Percentiles rank a stretch among this genome's conserved stretches.
These are phyloP conservation scores for Phalaenopsis equestris DNA, from an alignment of 106 monocot genomes.

Conservation along the genomic window DNA sequence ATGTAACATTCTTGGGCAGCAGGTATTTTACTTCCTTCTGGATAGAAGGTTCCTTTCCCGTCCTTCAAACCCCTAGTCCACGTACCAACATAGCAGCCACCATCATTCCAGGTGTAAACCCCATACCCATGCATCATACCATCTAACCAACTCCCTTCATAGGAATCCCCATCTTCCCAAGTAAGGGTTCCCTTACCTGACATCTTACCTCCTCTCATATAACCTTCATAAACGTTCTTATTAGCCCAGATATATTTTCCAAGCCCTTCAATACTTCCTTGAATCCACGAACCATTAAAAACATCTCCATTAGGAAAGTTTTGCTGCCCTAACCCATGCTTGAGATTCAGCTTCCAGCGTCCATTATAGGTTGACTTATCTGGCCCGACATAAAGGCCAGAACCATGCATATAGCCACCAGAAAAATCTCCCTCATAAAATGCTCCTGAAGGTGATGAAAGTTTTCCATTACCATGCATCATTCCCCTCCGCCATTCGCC, in stretches of 20 bases:
- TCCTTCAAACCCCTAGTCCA: conserved; percentile 97
- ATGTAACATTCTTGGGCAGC: conserved; percentile 64
- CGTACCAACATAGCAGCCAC: conserved; percentile 84
- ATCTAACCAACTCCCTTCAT: conserved; percentile 87
- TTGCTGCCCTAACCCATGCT: conserved; percentile 77
- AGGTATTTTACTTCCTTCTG: conserved; percentile 64
- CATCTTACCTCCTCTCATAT: conserved; percentile 89
- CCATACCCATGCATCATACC: conserved; percentile 95
- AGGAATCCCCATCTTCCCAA: conserved; percentile 83
- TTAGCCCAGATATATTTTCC: conserved; percentile 90
- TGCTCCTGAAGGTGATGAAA: conserved; percentile 68
- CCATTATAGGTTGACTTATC: conserved; percentile 70
- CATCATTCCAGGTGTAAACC: conserved; percentile 82
- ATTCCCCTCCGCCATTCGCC: conserved; percentile 93
- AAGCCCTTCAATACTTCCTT: conserved; percentile 76
- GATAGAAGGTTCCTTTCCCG: conserved; percentile 92
- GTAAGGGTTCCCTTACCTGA: conserved; percentile 81
- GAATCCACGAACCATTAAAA: conserved; percentile 96
- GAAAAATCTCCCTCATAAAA: conserved; percentile 87
- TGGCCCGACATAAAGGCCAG: conserved; percentile 44
- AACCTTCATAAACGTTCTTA: conserved; percentile 63
- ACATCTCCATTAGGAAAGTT: conserved; percentile 77
- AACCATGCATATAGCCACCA: conserved; percentile 84
- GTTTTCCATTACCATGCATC: conserved; percentile 91
- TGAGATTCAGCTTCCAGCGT: conserved; percentile 81